Percentiles rank a stretch among this genome's conserved stretches.
phyloP scores from a whole-genome alignment of 2,329 filamentous ascomycete genomes.

The Neofusicoccum parvum region DNA sequence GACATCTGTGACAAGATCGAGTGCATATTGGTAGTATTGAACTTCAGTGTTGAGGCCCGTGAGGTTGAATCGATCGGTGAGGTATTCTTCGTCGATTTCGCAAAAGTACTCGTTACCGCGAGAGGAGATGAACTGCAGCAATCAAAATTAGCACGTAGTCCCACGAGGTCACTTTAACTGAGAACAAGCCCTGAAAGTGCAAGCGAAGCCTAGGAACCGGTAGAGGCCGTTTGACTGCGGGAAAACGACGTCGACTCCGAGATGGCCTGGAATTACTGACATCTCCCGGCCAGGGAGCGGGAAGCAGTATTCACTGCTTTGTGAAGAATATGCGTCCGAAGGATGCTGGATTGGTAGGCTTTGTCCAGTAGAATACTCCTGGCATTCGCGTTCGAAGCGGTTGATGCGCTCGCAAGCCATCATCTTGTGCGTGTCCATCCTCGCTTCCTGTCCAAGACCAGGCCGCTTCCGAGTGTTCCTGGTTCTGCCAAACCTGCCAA shows the following conservation, averaged over 20 bases:
- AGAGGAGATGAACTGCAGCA: conserved; percentile 91
- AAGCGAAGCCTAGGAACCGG: not conserved
- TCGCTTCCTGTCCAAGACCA: not conserved
- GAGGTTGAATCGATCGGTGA: conserved; percentile 97
- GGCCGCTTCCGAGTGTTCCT: not conserved
- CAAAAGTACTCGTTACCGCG: conserved; percentile 99
- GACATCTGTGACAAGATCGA: conserved; percentile 95
- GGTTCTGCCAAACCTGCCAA: not conserved
- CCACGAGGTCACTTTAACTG: not conserved
- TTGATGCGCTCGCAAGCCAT: not conserved
- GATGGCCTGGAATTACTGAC: not conserved
- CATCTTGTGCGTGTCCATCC: not conserved
- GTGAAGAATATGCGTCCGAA: not conserved
- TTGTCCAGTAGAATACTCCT: not conserved
- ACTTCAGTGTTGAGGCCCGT: conserved; percentile 97
- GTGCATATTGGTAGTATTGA: conserved; percentile 97
- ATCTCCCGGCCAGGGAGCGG: not conserved
- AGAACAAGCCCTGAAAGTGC: not conserved
- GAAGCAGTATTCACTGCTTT: not conserved
- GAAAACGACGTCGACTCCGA: not conserved
- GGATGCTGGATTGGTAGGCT: not conserved
- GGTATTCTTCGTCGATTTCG: conserved; percentile 98
- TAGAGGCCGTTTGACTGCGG: not conserved
- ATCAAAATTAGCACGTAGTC: not conserved
- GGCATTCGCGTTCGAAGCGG: conserved; percentile 1